Evolutionary conservation across 352 stramenopile species (phyloP).

Genomic region (Pythium apleroticum): DNA sequence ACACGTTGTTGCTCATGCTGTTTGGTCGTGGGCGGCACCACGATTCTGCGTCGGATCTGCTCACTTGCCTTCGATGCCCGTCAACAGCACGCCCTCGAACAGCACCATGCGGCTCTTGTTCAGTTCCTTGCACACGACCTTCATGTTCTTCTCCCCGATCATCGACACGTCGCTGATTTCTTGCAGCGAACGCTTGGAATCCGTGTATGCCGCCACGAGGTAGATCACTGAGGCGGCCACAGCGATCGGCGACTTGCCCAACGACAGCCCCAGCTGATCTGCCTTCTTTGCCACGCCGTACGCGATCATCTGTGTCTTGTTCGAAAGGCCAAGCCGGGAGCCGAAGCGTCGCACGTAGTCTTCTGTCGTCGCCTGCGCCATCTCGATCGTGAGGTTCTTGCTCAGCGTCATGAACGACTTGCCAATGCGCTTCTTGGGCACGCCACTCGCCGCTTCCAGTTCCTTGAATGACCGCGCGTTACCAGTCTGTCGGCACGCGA

Average conservation of each 20-base stretch:
- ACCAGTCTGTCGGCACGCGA: slow-evolving; percentile 66
- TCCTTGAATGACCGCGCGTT: slow-evolving; percentile 75
- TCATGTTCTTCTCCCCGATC: slow-evolving; percentile 83
- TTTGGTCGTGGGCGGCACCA: not conserved
- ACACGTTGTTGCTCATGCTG: not conserved
- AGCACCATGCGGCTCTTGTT: slow-evolving; percentile 81
- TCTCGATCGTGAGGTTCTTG: slow-evolving; percentile 54
- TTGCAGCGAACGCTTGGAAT: slow-evolving; percentile 76
- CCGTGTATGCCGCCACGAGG: slow-evolving; percentile 78
- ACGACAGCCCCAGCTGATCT: slow-evolving; percentile 59
- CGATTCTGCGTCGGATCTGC: not conserved
- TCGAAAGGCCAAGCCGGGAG: slow-evolving; percentile 66
- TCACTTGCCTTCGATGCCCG: slow-evolving; percentile 30
- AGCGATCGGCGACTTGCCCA: slow-evolving; percentile 67
- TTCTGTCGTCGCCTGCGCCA: slow-evolving; percentile 66
- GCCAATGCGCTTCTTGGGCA: slow-evolving; percentile 74
- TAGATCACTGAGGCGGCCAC: slow-evolving; percentile 81
- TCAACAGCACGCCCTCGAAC: slow-evolving; percentile 73
- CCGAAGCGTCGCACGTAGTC: slow-evolving; percentile 81
- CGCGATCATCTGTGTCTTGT: slow-evolving; percentile 77
- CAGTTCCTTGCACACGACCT: slow-evolving; percentile 83
- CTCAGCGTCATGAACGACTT: slow-evolving; percentile 78
- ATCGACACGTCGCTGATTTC: slow-evolving; percentile 83
- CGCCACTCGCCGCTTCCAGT: slow-evolving; percentile 68
- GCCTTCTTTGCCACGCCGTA: slow-evolving; percentile 76